Base-by-base conservation (phyloP, 2,329 filamentous ascomycete species). In the Diplodia seriata region DNA sequence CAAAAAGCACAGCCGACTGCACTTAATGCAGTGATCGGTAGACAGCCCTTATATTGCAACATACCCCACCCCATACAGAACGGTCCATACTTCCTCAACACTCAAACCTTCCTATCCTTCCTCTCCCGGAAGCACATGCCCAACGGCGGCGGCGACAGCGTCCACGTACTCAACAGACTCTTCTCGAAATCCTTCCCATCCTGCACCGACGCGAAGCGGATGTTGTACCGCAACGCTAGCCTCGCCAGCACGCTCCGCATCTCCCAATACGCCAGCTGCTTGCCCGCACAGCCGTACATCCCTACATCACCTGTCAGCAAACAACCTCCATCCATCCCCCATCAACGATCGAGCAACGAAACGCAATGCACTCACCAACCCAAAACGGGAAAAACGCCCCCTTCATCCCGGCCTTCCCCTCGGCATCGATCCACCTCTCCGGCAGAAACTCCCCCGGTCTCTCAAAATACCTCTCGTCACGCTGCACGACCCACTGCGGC, bases 231-330 rank as follows among this genome's bases (percentile, higher is more conserved):
- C 71, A 82, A 90, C 69, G 91, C 74, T 20, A 87, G 81, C 14
- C 89, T 79, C 38, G 88, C 89, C 66, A 91, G 76, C 2, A 88
- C 86, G 7, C 86, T 85, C 59, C 81, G 86, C 84, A 91, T 86
- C 80, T 91, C 89, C 54, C 86, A 83, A 72, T 91, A 90, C 1
- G 89, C 89, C 51, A 91, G 78, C 0, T 85, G 85, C 82, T 91
- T 92, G 0, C 90, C 90, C 67, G 92, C 91, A 74, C 90, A 93
- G 2, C 89, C 89, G 14, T 90, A 81, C 0, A 89, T 87, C 0
- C 90, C 90, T 70, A 91, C 81, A 5, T 11, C 9, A 33, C 31
- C 31, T 8, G 31, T 33, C 31, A 33, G 31, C 31, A 31, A 31
- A 31, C 43, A 7, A 31, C 31, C 31, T 1, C 3, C 31, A n/a